phyloP scores from a whole-genome alignment of 75 land plant genomes.

The Picea glauca region DNA sequence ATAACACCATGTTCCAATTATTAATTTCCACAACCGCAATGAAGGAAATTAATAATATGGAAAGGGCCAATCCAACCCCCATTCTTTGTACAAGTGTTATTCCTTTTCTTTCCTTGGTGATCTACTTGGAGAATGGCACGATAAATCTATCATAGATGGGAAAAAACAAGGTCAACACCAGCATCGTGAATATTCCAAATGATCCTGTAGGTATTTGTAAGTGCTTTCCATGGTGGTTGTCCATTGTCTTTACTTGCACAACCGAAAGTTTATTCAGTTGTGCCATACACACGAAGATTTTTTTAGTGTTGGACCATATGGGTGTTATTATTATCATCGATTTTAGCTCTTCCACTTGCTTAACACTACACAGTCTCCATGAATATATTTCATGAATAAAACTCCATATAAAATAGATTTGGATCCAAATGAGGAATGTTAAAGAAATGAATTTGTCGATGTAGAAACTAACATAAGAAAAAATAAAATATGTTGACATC shows the following conservation, averaged over 20 bases:
- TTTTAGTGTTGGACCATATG: constrained; percentile 64
- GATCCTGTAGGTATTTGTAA: constrained; percentile 57
- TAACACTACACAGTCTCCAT: constrained; percentile 80
- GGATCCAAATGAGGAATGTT: too few species aligned
- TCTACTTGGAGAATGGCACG: constrained; percentile 33
- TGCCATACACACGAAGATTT: constrained; percentile 48
- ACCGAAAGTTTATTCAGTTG: constrained; percentile 77
- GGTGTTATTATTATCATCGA: constrained; percentile 65
- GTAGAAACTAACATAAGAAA: too few species aligned
- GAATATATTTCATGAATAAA: background rate
- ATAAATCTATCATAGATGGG: constrained; percentile 64
- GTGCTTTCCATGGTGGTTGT: constrained; percentile 14
- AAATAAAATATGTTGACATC: too few species aligned
- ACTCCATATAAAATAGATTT: too few species aligned
- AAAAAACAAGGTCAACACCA: constrained; percentile 40
- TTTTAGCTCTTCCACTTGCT: constrained; percentile 79
- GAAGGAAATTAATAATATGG: constrained; percentile 50
- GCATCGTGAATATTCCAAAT: constrained; percentile 36
- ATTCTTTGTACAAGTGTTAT: constrained; percentile 64
- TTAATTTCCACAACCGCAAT: constrained; percentile 44
- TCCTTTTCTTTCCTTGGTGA: constrained; percentile 39
- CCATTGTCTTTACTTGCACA: constrained; percentile 60
- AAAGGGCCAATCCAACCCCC: constrained; percentile 47
- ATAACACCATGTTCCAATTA: constrained; percentile 29
- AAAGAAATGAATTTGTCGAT: too few species aligned